These are phyloP conservation scores for Agastache rugosa DNA, from an alignment of 257 asterid species.

Conservation along the genomic window DNA sequence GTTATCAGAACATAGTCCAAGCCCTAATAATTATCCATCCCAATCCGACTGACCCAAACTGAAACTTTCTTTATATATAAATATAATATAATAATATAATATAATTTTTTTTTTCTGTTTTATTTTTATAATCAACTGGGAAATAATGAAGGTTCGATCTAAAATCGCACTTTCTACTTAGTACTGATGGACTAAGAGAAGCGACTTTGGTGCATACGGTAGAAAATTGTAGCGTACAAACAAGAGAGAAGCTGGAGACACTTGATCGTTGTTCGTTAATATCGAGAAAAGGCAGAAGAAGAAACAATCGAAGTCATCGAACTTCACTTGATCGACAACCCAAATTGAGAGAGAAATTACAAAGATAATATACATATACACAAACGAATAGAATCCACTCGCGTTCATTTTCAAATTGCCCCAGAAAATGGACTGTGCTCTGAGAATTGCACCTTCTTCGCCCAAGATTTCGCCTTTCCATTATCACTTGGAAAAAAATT, in stretches of 20 bases:
- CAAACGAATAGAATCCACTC: not conserved
- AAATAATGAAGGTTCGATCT: not conserved
- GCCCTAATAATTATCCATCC: not conserved
- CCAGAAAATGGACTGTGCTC: conserved; percentile 43
- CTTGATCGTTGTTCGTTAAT: conserved; percentile 27
- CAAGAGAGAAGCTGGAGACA: conserved; percentile 9
- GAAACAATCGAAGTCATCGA: conserved; percentile 33
- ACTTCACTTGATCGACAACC: not conserved
- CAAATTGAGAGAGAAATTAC: not conserved
- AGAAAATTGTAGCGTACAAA: not conserved
- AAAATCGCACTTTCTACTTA: not conserved
- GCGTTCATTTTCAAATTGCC: conserved; percentile 1
- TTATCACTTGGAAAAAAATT: conserved; percentile 32
- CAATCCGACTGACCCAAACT: not conserved
- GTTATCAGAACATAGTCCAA: not conserved
- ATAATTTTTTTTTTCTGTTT: too few relatives aligned
- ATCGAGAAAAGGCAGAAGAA: conserved; percentile 28
- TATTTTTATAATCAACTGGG: too few relatives aligned
- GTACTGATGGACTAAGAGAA: not conserved
- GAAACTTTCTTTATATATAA: too few relatives aligned
- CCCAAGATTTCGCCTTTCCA: conserved; percentile 36
- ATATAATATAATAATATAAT: too few relatives aligned
- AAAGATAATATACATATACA: not conserved
- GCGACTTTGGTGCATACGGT: conserved; percentile 19
- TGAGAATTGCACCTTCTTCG: conserved; percentile 40